Conservation (phyloP, 495 filamentous ascomycete genomes). For the Tuber brumale region DNA sequence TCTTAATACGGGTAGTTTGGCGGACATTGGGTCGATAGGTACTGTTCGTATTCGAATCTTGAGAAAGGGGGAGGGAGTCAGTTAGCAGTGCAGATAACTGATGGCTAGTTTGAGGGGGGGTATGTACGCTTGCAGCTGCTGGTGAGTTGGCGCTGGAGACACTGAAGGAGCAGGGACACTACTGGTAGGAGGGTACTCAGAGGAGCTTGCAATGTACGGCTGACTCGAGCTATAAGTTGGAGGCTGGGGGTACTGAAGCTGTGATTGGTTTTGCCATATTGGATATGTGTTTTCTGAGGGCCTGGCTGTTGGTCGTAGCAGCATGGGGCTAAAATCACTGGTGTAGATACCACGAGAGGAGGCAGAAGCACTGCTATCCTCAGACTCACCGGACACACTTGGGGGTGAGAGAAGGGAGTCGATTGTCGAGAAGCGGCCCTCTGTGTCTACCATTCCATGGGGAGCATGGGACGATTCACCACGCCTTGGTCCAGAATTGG, state of each 20-base stretch:
- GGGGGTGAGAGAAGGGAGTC: conserved; percentile 4
- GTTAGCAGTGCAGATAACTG: conserved; percentile 33
- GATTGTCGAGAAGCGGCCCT: not conserved
- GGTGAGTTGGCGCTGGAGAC: conserved; percentile 24
- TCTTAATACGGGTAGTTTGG: conserved; percentile 22
- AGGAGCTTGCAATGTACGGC: not conserved
- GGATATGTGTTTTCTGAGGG: conserved; percentile 13
- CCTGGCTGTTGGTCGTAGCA: conserved; percentile 19
- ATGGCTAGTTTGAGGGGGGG: conserved; percentile 30
- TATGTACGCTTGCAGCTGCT: conserved; percentile 36
- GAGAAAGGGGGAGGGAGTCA: conserved; percentile 19
- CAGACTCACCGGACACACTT: conserved; percentile 14
- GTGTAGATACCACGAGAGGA: conserved; percentile 25
- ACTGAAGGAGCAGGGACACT: conserved; percentile 13
- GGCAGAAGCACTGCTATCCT: conserved; percentile 5
- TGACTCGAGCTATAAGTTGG: conserved; percentile 13
- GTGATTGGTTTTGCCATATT: conserved; percentile 26
- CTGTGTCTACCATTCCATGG: not conserved
- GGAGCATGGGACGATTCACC: not conserved
- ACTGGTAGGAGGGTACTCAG: conserved; percentile 5
- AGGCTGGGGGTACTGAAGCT: conserved; percentile 26
- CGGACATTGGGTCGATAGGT: conserved; percentile 26
- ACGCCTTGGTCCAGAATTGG: not conserved
- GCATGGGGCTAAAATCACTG: conserved; percentile 36
- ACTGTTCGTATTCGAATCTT: conserved; percentile 34